Evolutionary conservation across 1,284 basidiomycete species (phyloP), one percentile per base, ranked within the genome.

Genomic region (Sanguinoderma infundibulare): DNA sequence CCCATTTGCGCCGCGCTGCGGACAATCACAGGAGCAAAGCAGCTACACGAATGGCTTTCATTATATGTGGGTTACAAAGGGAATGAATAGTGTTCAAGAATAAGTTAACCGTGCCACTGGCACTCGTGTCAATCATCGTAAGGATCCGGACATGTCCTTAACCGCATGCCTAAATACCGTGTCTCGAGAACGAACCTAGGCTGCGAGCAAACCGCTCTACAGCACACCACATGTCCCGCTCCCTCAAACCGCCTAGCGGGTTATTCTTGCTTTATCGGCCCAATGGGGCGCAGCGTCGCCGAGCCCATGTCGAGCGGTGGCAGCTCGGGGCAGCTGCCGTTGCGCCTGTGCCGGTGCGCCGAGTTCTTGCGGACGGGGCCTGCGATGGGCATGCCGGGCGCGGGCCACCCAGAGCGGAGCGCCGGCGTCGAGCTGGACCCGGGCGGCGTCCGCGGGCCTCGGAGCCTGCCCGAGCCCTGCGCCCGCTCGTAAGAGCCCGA

Each of bases 311-410:
- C 63, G 14, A 67, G 56, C 5, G 65, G 65, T 4, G 65, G 65
- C n/a, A 67, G 55, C 57, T 64, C 65, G 17, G 65, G 65, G 15
- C 63, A 67, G 59, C 65, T 67, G 39, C 50, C 59, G 36, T 61
- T 67, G 26, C 60, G 61, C 46, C 52, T 57, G 40, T 63, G 63
- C 28, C 24, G 34, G 36, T 62, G 61, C 1, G 52, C 42, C 14
- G 17, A 42, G 5, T 52, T 51, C 34, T 22, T 36, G 20, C 53
- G 50, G 22, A 17, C n/a, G 5, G 51, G 36, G 5, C n/a, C 49
- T 32, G 10, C 10, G 34, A 51, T 35, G 5, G 50, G 30, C 35
- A n/a, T 26, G n/a, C 38, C 49, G 10, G 42, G 28, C 2, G 42
- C 28, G 24, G 62, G 62, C 65, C 62, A 66, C 36, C 49, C 62